phyloP scores from a whole-genome alignment of 495 filamentous ascomycete genomes.

The Penicillium turbatum region DNA sequence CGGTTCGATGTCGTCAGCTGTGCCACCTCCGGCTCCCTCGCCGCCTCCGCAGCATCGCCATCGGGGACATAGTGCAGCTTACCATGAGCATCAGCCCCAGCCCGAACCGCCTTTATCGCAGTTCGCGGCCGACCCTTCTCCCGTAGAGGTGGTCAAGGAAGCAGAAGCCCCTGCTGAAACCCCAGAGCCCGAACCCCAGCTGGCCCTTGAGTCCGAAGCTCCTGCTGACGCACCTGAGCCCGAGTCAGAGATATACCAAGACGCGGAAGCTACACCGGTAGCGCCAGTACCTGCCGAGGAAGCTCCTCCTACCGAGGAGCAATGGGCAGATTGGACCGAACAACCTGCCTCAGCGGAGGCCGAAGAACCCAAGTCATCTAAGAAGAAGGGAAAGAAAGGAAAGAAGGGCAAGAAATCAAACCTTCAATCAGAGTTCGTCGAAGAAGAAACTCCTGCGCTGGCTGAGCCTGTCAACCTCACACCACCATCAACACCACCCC shows the following conservation, averaged over 20 bases:
- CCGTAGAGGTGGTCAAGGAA: not conserved
- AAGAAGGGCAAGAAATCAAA: conserved; percentile 32
- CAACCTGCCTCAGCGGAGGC: conserved; percentile 8
- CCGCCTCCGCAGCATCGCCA: conserved; percentile 23
- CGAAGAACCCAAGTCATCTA: conserved; percentile 1
- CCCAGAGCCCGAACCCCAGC: not conserved
- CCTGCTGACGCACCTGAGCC: not conserved
- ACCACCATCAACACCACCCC: conserved; percentile 41
- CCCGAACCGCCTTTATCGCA: not conserved
- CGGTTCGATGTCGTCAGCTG: conserved; percentile 22
- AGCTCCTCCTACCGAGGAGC: conserved; percentile 1
- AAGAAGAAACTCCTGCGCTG: conserved; percentile 1
- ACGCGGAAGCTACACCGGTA: conserved; percentile 2
- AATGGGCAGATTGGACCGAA: not conserved
- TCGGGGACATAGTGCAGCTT: not conserved
- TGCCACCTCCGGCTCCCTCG: conserved; percentile 20
- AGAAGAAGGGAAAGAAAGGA: conserved; percentile 22
- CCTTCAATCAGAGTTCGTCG: conserved; percentile 12
- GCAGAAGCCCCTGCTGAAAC: not conserved
- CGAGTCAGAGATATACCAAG: conserved; percentile 2
- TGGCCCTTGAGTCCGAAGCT: not conserved
- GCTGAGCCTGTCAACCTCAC: conserved; percentile 33
- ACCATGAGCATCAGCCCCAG: conserved; percentile 2
- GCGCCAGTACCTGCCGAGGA: not conserved
- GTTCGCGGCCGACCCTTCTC: not conserved